Conservation (phyloP, 2,329 filamentous ascomycete species). For the Pseudogymnoascus sp. region DNA sequence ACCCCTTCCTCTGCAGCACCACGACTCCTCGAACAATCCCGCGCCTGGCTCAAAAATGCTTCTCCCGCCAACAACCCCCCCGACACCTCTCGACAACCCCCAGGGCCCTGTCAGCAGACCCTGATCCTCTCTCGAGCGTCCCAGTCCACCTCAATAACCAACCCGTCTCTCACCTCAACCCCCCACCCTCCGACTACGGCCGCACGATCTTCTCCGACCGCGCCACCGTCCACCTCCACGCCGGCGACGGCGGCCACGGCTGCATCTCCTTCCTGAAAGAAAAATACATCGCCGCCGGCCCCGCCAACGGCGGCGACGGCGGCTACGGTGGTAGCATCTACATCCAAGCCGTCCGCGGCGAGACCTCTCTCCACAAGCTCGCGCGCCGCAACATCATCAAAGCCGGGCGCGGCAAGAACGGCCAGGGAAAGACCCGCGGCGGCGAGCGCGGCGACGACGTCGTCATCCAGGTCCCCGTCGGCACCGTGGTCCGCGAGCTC, state of each 20-base stretch:
- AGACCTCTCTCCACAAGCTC: slow-evolving; percentile 90
- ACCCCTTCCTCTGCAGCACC: slow-evolving; percentile 23
- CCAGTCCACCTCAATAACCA: slow-evolving; percentile 9
- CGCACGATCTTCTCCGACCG: slow-evolving; percentile 79
- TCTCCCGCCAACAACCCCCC: neutral
- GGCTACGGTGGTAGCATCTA: slow-evolving; percentile 87
- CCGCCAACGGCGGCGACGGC: slow-evolving; percentile 90
- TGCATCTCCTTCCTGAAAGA: slow-evolving; percentile 93
- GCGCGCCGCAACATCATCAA: slow-evolving; percentile 66
- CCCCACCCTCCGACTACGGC: slow-evolving; percentile 74
- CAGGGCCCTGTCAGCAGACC: neutral
- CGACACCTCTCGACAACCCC: neutral
- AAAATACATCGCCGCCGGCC: slow-evolving; percentile 79
- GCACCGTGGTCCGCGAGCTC: slow-evolving; percentile 81
- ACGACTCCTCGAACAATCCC: neutral
- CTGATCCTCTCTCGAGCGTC: neutral
- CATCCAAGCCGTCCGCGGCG: slow-evolving; percentile 83
- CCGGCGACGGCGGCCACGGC: slow-evolving; percentile 78
- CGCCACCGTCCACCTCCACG: slow-evolving; percentile 66
- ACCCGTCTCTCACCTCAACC: slow-evolving; percentile 57
- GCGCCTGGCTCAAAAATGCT: neutral
- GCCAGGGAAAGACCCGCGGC: slow-evolving; percentile 62
- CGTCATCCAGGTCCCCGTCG: slow-evolving; percentile 82
- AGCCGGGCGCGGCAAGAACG: slow-evolving; percentile 67
- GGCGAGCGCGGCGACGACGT: slow-evolving; percentile 81